Base-by-base conservation (phyloP, 306 rosid genomes). In the Acacia melanoxylon region DNA sequence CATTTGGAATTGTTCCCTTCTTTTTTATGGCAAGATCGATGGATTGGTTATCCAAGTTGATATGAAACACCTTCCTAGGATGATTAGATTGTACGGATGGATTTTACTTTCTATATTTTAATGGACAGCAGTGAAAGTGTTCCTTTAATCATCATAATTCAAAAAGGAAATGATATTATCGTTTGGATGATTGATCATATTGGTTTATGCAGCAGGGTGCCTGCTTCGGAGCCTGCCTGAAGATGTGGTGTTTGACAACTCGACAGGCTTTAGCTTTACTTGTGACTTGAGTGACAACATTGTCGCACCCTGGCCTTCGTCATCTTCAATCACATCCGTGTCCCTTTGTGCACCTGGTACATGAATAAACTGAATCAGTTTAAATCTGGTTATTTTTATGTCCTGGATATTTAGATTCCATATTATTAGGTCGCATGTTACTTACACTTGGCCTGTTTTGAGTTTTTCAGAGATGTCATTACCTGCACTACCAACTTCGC, bases 261-360 rank as follows among this genome's bases (percentile, higher is more conserved):
- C 89, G 54, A 86, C 98, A 22, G 98, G 99, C 70, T 67, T 88
- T 86, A 92, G 97, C 90, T 94, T 96, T 89, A 89, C 89, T 27
- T 96, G 99, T 82, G 99, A 96, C 85, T 92, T 93, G 88, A 93
- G 88, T 68, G 98, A 96, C 87, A 96, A 96, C 82, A 86, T 91
- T 78, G 93, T 89, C 73, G 99, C 98, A 27, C 99, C 99, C 0
- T 96, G 99, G 99, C 99, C 99, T 80, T 90, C 90, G 3, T 93
- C 99, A 48, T 90, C 97, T 76, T 93, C 99, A 46, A 72, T 89
- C 33, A 84, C 99, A 45, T 90, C 99, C 4, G 15, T 93, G 76
- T 91, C 99, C 73, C 90, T 96, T 68, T 96, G 99, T 85, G 99
- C 97, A 0, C 98, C 99, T 16, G 99, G 99, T 96, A 93, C 87